Percentiles rank a stretch among this genome's conserved stretches.
phyloP scores from a whole-genome alignment of 768 basidiomycete genomes.

The Trametes coccinea region DNA sequence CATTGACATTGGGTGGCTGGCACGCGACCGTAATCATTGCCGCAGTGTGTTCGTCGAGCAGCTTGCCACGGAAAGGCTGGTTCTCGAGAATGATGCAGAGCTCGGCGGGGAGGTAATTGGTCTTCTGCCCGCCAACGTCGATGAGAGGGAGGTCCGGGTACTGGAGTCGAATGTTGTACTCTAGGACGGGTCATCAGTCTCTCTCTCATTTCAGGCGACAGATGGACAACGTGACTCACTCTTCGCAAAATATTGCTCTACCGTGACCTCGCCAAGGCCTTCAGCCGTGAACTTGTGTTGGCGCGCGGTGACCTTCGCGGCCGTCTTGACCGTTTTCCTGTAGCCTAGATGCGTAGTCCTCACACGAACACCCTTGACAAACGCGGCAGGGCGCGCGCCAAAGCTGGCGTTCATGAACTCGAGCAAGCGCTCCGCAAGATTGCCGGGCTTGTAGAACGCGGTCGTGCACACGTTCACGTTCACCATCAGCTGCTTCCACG shows the following conservation, averaged over 20 bases:
- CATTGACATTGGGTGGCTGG: constrained; percentile 51
- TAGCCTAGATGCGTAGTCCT: constrained; percentile 72
- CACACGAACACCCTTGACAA: constrained; percentile 67
- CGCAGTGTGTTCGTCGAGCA: constrained; percentile 54
- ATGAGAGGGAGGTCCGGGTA: constrained; percentile 46
- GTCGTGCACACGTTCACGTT: constrained; percentile 56
- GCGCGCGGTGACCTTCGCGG: constrained; percentile 43
- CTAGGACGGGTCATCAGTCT: constrained; percentile 28
- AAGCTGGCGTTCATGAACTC: constrained; percentile 50
- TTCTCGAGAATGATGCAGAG: constrained; percentile 48
- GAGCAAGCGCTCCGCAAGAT: constrained; percentile 45
- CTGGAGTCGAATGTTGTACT: constrained; percentile 42
- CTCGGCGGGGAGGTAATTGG: constrained; percentile 46
- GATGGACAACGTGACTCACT: constrained; percentile 35
- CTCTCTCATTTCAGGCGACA: too few species aligned
- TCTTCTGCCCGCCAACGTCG: constrained; percentile 49
- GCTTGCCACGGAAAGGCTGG: constrained; percentile 49
- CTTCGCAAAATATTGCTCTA: constrained; percentile 47
- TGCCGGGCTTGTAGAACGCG: constrained; percentile 46
- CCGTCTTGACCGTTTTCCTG: constrained; percentile 65
- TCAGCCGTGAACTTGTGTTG: constrained; percentile 43
- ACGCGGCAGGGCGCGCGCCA: constrained; percentile 59
- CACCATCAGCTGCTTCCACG: constrained; percentile 49
- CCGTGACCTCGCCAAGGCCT: constrained; percentile 42
- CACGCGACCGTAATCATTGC: constrained; percentile 52